These are phyloP conservation scores for Solanum bulbocastanum DNA, from an alignment of 257 asterid genomes.

Conservation along the genomic window DNA sequence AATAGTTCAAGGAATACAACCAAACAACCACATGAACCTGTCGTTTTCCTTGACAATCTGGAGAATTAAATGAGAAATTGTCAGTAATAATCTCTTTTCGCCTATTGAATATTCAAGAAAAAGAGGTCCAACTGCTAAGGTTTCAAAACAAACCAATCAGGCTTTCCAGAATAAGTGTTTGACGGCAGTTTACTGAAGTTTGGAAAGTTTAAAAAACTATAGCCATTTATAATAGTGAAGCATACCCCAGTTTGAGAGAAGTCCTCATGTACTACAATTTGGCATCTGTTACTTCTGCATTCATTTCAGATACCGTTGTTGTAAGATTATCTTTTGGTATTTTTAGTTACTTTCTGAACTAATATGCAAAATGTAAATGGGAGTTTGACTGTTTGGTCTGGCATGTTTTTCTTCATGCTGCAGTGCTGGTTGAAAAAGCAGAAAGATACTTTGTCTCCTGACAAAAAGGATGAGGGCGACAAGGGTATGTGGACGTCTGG, in stretches of 20 bases:
- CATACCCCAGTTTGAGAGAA: neutral
- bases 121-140: neutral
- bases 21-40: neutral
- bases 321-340: neutral
- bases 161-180: neutral
- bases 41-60: neutral
- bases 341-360: neutral
- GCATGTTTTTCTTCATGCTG: neutral
- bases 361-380: neutral
- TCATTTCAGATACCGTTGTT: neutral
- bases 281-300: neutral
- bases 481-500: slow-evolving; percentile 84
- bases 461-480: slow-evolving; percentile 35
- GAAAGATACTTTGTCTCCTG: slow-evolving; percentile 66
- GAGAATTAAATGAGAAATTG: neutral
- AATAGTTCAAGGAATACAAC: neutral
- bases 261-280: neutral
- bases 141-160: neutral
- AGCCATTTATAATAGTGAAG: neutral
- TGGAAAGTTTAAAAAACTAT: neutral
- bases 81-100: neutral
- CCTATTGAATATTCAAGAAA: neutral
- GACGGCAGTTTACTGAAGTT: neutral
- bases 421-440: slow-evolving; percentile 99
- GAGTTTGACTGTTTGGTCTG: neutral